Conservation (phyloP, 1,139 yeast genomes). For the Hansenula sp. region DNA sequence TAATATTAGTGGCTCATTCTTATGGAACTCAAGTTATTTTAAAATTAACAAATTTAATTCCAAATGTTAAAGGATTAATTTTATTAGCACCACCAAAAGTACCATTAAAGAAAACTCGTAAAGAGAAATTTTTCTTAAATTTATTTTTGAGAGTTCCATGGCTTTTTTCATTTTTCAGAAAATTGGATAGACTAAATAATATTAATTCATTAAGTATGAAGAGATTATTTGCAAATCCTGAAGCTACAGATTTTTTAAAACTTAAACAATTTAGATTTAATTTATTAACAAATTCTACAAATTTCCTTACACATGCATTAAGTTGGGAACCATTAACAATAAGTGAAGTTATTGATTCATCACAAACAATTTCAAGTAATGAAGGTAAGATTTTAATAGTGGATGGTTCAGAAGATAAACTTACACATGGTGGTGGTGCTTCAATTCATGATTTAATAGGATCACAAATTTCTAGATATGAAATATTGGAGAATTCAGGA, state of each 20-base stretch:
- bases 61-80: conserved; percentile 41
- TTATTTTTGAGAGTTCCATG: conserved; percentile 32
- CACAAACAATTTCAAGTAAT: background rate
- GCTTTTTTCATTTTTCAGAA: conserved; percentile 43
- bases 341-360: conserved; percentile 12
- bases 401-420: conserved; percentile 19
- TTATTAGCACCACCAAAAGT: conserved; percentile 48
- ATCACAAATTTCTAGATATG: conserved; percentile 6
- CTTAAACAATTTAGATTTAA: conserved; percentile 23
- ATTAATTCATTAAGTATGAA: conserved; percentile 43
- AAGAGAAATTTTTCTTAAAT: conserved; percentile 7
- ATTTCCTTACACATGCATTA: conserved; percentile 15
- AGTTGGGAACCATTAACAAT: conserved; percentile 16
- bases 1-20: conserved; percentile 53
- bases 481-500: conserved; percentile 14
- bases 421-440: conserved; percentile 19
- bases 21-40: conserved; percentile 40
- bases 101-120: conserved; percentile 7
- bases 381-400: conserved; percentile 11
- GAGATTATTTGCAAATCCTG: conserved; percentile 16
- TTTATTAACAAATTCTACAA: conserved; percentile 22
- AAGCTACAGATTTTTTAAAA: conserved; percentile 11
- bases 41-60: conserved; percentile 9
- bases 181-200: conserved; percentile 52
- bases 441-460: conserved; percentile 17